Conservation (phyloP, 371 early-diverging fungal genomes). For the Lichtheimia hyalospora region DNA sequence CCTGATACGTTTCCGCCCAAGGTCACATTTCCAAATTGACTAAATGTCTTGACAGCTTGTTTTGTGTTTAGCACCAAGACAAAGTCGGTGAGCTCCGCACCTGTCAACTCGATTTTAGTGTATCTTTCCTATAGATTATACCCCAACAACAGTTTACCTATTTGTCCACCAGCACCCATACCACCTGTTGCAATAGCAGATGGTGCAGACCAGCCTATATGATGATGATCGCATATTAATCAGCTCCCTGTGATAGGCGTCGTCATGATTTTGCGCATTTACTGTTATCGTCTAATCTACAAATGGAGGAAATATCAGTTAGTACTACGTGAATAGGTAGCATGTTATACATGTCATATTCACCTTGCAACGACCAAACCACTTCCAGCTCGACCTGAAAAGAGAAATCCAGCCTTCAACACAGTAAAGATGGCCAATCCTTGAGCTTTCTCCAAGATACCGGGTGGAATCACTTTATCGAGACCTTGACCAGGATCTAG, state of each 20-base stretch:
- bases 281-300: constrained; percentile 12
- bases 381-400: constrained; percentile 89
- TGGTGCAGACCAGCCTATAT: constrained; percentile 74
- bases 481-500: constrained; percentile 67
- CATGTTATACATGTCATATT: constrained; percentile 1
- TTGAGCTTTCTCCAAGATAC: constrained; percentile 76
- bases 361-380: constrained; percentile 87
- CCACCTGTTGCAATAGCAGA: constrained; percentile 76
- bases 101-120: constrained; percentile 12
- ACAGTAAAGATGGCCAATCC: constrained; percentile 93
- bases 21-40: constrained; percentile 89
- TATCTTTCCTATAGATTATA: not conserved
- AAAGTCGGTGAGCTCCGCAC: constrained; percentile 93
- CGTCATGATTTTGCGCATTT: not conserved
- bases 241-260: not conserved
- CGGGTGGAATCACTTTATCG: constrained; percentile 78
- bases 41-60: constrained; percentile 88
- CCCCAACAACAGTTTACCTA: constrained; percentile 3
- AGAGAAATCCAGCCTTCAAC: constrained; percentile 77
- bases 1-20: constrained; percentile 87
- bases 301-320: not conserved
- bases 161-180: constrained; percentile 61
- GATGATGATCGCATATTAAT: not conserved
- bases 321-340: too few relatives aligned
- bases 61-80: constrained; percentile 87